Base-by-base conservation (phyloP, 345 rosid species). In the Cardamine chenopodiifolia region DNA sequence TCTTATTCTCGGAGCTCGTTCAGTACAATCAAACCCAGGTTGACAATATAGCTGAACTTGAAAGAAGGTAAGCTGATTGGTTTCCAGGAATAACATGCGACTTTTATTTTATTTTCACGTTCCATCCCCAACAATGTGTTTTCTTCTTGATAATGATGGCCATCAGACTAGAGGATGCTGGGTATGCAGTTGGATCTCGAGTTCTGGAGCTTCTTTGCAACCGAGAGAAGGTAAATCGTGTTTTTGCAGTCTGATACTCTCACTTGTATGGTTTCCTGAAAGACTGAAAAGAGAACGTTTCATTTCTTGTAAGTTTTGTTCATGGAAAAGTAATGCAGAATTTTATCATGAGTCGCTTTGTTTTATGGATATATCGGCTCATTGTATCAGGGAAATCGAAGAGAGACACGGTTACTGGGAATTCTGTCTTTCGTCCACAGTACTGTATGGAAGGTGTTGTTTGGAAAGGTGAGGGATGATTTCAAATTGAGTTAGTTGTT, bases 11-110 rank as follows among this genome's bases (percentile, higher is more conserved):
- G 42, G 99, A 96, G 87, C 98, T 95, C 40, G 97, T 95, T 64
- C 99, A 90, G 84, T 95, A 95, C 78, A 90, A 88, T 78, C 98
- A 96, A 77, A 90, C 99, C 3, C 97, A 90, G 80, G 98, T 96
- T 71, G 98, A 92, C 75, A 96, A 96, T 78, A 90, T 96, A 61
- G 91, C 93, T 15, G 99, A 96, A 72, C 80, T 96, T 71, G 99
- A 92, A 74, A 77, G 98, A 74, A 88, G 99, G 99, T 92, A 62
- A 65, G 32, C 37, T 71, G 50, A 15, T 35, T 32, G 4, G 14
- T 39, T 72, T 59, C 39, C 29, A 5, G 32, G 10, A 7, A 2
- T 10, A 22, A 42, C 14, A 47, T 65, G 1, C 18, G 54, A 19
- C 35, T 7, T 49, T 15, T 0, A 2, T 53, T 53, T 31, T 18